phyloP scores from a whole-genome alignment of 2,329 filamentous ascomycete species.

The Ramichloridium luteum region DNA sequence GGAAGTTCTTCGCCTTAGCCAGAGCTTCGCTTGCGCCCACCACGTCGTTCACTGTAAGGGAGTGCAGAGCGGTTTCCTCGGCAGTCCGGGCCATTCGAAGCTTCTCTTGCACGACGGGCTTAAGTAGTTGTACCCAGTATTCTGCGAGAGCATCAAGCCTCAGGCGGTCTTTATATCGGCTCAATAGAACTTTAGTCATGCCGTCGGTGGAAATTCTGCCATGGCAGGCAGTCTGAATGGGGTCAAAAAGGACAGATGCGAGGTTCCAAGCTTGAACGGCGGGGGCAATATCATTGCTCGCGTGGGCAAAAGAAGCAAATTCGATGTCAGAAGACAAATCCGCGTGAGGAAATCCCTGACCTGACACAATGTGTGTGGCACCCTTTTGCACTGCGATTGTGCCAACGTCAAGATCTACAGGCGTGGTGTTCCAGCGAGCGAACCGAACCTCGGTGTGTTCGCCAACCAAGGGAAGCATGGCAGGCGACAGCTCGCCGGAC shows the following conservation, averaged over 20 bases:
- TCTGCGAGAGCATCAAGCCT: slow-evolving; percentile 52
- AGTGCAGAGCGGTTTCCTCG: slow-evolving; percentile 75
- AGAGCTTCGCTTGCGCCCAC: slow-evolving; percentile 73
- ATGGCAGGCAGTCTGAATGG: slow-evolving; percentile 28
- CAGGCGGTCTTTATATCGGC: slow-evolving; percentile 27
- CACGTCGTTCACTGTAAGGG: slow-evolving; percentile 66
- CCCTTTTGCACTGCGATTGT: slow-evolving; percentile 14
- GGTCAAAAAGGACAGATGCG: slow-evolving; percentile 75
- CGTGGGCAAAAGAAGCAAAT: slow-evolving; percentile 34
- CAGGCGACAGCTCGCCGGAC: slow-evolving; percentile 41
- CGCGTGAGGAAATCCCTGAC: slow-evolving; percentile 43
- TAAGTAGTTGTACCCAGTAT: slow-evolving; percentile 45
- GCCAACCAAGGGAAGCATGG: slow-evolving; percentile 48
- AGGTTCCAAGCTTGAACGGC: slow-evolving; percentile 63
- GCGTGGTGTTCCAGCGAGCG: slow-evolving; percentile 44
- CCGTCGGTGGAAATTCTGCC: slow-evolving; percentile 21
- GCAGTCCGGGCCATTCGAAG: slow-evolving; percentile 48
- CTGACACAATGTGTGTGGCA: slow-evolving; percentile 32
- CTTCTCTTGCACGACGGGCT: slow-evolving; percentile 27
- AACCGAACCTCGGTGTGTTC: slow-evolving; percentile 53
- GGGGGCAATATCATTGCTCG: slow-evolving; percentile 37
- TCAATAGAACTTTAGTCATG: slow-evolving; percentile 31
- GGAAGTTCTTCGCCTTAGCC: slow-evolving; percentile 62
- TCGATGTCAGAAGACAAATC: slow-evolving; percentile 35
- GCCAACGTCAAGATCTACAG: slow-evolving; percentile 26